Conservation (phyloP, 345 rosid genomes). For the Aquilaria yunnanensis region DNA sequence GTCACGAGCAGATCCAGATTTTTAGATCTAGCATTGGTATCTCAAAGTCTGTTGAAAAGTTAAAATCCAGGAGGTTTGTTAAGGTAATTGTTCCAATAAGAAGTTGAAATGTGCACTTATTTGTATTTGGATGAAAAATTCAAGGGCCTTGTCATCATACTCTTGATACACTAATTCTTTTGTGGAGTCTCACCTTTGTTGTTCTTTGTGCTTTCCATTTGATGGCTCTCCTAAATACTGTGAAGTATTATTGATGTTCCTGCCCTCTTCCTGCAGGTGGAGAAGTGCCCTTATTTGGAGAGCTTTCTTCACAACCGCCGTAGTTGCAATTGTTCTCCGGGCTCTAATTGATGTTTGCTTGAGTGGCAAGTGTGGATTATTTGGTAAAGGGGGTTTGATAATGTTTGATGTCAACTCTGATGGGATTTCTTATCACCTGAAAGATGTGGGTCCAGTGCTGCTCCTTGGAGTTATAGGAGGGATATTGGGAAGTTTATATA, state of each 20-base stretch:
- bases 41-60: background rate
- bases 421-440: conserved; percentile 58
- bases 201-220: background rate
- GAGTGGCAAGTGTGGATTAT: conserved; percentile 80
- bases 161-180: background rate
- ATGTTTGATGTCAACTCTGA: conserved; percentile 80
- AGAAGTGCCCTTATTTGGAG: conserved; percentile 90
- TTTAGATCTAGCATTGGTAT: background rate
- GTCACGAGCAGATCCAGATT: too few species aligned
- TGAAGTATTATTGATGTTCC: background rate
- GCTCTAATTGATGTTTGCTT: conserved; percentile 82
- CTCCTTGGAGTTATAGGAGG: conserved; percentile 83
- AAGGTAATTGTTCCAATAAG: background rate
- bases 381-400: conserved; percentile 91
- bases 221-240: background rate
- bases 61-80: background rate
- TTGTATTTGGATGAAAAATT: background rate
- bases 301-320: conserved; percentile 82
- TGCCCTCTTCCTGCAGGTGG: conserved; percentile 51
- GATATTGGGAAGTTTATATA: conserved; percentile 73
- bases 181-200: background rate
- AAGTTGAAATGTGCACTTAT: background rate
- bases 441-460: conserved; percentile 74
- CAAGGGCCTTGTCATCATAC: background rate
- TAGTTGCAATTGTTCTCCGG: conserved; percentile 80